Conservation (phyloP, 768 basidiomycete genomes). For the Saitozyma podzolica region DNA sequence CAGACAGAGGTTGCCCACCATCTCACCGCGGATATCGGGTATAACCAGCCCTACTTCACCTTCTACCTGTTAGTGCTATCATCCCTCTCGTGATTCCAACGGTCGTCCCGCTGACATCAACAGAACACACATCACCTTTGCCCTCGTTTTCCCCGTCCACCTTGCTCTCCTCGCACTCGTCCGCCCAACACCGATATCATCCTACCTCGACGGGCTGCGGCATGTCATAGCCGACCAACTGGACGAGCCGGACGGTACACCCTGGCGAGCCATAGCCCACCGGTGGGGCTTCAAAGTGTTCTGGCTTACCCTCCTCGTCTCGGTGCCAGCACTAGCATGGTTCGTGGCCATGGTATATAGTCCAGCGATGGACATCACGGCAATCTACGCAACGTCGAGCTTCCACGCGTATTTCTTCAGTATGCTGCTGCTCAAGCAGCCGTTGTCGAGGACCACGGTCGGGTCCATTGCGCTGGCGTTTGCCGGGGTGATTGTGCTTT, state of each 20-base stretch:
- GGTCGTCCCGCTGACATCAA: neutral
- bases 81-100: too few species aligned
- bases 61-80: constrained; percentile 52
- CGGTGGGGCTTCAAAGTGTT: constrained; percentile 27
- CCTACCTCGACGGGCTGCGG: constrained; percentile 60
- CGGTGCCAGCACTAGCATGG: constrained; percentile 45
- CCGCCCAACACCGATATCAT: constrained; percentile 57
- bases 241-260: constrained; percentile 17
- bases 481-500: constrained; percentile 72
- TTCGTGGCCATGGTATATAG: constrained; percentile 29
- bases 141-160: constrained; percentile 79
- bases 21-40: constrained; percentile 73
- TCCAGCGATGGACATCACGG: constrained; percentile 79
- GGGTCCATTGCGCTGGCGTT: constrained; percentile 77
- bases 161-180: constrained; percentile 63
- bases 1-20: constrained; percentile 56
- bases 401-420: constrained; percentile 89
- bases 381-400: constrained; percentile 81
- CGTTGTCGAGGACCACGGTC: constrained; percentile 70
- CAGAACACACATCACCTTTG: constrained; percentile 72
- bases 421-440: constrained; percentile 56
- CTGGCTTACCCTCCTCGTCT: constrained; percentile 42
- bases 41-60: constrained; percentile 83
- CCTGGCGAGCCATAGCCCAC: constrained; percentile 18
- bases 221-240: constrained; percentile 56